Evolutionary conservation across 2,329 filamentous ascomycete species (phyloP).

Genomic region (Immersiporthe knoxdaviesiana): DNA sequence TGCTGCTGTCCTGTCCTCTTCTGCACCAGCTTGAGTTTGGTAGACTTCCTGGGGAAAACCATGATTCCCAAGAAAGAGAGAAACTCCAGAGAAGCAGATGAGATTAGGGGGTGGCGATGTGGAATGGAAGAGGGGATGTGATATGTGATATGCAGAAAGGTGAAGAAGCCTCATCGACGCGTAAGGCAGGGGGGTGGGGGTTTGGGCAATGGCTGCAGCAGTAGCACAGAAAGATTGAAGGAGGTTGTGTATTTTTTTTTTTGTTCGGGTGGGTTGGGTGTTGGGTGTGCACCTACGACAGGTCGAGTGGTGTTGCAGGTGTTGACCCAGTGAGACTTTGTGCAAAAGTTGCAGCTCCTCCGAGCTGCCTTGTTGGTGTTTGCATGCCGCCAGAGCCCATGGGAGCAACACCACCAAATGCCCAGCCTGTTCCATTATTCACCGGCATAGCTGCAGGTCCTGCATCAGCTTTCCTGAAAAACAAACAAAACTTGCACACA

Average conservation of each 20-base stretch:
- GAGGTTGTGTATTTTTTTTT: too few relatives aligned
- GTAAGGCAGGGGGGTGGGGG: not conserved
- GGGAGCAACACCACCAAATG: conserved; percentile 63
- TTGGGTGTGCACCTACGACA: conserved; percentile 59
- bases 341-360: conserved; percentile 66
- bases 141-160: not conserved
- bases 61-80: conserved; percentile 12
- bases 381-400: conserved; percentile 60
- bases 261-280: not conserved
- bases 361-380: conserved; percentile 57
- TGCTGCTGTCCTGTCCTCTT: not conserved
- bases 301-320: conserved; percentile 63
- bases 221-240: not conserved
- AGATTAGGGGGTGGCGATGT: not conserved
- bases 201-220: not conserved
- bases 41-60: conserved; percentile 4
- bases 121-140: not conserved
- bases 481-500: conserved; percentile 13
- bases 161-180: not conserved
- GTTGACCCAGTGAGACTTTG: conserved; percentile 68
- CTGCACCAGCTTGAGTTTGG: conserved; percentile 23
- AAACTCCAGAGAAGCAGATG: not conserved
- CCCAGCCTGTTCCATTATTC: conserved; percentile 61
- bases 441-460: conserved; percentile 38
- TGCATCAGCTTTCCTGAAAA: conserved; percentile 27